These are phyloP conservation scores for Nitzschia palea DNA, from an alignment of 108 stramenopile genomes.

Conservation along the genomic window DNA sequence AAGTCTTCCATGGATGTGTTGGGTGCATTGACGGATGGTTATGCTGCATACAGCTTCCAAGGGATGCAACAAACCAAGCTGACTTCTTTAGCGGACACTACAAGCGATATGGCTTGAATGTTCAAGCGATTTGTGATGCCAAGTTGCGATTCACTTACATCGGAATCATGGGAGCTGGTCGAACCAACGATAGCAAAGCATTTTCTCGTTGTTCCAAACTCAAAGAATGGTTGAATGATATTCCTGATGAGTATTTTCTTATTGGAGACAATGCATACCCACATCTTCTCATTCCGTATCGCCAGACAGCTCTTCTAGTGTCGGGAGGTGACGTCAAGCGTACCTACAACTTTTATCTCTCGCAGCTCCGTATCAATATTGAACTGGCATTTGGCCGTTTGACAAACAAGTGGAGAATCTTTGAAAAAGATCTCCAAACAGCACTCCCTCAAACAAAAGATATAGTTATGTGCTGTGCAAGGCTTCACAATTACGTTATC, in stretches of 20 bases:
- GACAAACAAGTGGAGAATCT: conserved; percentile 22
- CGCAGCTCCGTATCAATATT: conserved; percentile 34
- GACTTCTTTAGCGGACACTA: conserved; percentile 15
- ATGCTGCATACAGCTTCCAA: neutral
- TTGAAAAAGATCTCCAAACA: neutral
- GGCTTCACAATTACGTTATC: conserved; percentile 22
- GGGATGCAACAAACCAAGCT: neutral
- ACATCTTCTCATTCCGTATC: conserved; percentile 27
- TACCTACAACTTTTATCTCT: conserved; percentile 28
- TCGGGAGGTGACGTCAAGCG: neutral
- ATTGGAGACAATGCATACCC: no score
- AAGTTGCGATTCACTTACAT: conserved; percentile 3
- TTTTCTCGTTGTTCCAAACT: no score
- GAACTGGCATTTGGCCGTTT: conserved; percentile 43
- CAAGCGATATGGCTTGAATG: conserved; percentile 6
- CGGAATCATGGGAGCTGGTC: conserved; percentile 8
- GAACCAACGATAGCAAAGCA: conserved; percentile 15
- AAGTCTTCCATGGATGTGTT: conserved; percentile 2
- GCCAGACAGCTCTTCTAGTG: conserved; percentile 2
- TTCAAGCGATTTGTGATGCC: conserved; percentile 16
- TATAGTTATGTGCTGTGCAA: neutral
- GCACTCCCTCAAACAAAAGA: neutral
- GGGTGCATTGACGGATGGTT: conserved; percentile 19
- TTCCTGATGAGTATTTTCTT: no score
- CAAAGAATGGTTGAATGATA: no score